Percentiles rank a stretch among this genome's conserved stretches.
Conservation (phyloP, 805 yeast species). For the Priceomyces medius region DNA sequence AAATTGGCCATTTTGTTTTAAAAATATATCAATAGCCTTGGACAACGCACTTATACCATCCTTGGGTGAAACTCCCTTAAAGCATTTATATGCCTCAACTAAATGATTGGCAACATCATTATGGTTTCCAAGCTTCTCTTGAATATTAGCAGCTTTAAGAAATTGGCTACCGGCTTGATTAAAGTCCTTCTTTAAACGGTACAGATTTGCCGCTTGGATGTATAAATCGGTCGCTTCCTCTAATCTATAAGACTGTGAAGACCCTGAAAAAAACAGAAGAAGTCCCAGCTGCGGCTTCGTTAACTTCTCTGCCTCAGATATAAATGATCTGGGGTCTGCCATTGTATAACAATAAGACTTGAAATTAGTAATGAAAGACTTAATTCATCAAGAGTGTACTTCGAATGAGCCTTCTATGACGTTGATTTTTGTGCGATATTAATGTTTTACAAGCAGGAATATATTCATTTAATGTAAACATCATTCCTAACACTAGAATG, state of each 20-base stretch:
- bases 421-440: background rate
- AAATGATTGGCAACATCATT: constrained; percentile 91
- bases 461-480: background rate
- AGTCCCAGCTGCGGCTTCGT: constrained; percentile 67
- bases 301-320: constrained; percentile 44
- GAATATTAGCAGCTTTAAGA: constrained; percentile 81
- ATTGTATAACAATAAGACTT: no score
- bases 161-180: constrained; percentile 78
- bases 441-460: background rate
- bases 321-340: constrained; percentile 47
- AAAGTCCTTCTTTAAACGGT: constrained; percentile 71
- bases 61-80: constrained; percentile 66
- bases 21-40: constrained; percentile 76
- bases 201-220: constrained; percentile 90
- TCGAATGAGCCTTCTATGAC: no score
- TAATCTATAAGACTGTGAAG: constrained; percentile 56
- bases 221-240: constrained; percentile 94
- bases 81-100: constrained; percentile 89
- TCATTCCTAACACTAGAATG: background rate
- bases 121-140: constrained; percentile 66
- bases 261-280: constrained; percentile 62
- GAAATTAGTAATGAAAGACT: no score
- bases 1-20: constrained; percentile 86
- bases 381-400: no score
- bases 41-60: constrained; percentile 76